Conservation (phyloP, 768 basidiomycete species). For the Tricholoma hemisulphureum region DNA sequence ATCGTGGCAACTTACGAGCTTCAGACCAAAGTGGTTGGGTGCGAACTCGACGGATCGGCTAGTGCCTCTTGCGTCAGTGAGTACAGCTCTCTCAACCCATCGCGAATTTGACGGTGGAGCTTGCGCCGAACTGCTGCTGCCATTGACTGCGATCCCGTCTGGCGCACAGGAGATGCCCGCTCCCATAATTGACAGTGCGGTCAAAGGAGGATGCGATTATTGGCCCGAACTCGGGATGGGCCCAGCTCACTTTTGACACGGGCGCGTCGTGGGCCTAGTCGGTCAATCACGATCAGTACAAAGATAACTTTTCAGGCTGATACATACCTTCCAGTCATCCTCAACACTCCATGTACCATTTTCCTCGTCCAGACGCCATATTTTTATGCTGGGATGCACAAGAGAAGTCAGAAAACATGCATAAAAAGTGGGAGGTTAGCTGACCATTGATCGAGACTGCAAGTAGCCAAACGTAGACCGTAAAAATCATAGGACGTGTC, state of each 20-base stretch:
- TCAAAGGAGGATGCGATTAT: constrained; percentile 89
- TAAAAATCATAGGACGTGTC: constrained; percentile 92
- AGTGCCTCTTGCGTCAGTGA: constrained; percentile 84
- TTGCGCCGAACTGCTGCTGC: constrained; percentile 20
- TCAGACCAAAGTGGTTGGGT: constrained; percentile 84
- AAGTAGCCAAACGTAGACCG: constrained; percentile 77
- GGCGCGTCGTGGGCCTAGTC: constrained; percentile 91
- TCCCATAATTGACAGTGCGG: constrained; percentile 93
- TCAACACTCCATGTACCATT: constrained; percentile 75
- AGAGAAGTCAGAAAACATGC: background rate
- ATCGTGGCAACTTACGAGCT: constrained; percentile 69
- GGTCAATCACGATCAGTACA: background rate
- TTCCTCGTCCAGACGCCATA: constrained; percentile 76
- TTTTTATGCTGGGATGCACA: constrained; percentile 62
- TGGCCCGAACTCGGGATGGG: constrained; percentile 88
- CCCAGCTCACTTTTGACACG: constrained; percentile 81
- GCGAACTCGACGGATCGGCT: constrained; percentile 86
- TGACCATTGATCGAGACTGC: constrained; percentile 79
- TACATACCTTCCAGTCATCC: constrained; percentile 84
- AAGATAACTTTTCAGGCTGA: background rate
- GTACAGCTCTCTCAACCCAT: constrained; percentile 73
- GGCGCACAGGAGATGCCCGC: constrained; percentile 40
- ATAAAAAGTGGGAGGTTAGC: constrained; percentile 11
- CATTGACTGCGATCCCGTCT: constrained; percentile 28
- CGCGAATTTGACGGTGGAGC: constrained; percentile 35